Conservation (phyloP, 257 asterid genomes). For the Forsythia suspensa region DNA sequence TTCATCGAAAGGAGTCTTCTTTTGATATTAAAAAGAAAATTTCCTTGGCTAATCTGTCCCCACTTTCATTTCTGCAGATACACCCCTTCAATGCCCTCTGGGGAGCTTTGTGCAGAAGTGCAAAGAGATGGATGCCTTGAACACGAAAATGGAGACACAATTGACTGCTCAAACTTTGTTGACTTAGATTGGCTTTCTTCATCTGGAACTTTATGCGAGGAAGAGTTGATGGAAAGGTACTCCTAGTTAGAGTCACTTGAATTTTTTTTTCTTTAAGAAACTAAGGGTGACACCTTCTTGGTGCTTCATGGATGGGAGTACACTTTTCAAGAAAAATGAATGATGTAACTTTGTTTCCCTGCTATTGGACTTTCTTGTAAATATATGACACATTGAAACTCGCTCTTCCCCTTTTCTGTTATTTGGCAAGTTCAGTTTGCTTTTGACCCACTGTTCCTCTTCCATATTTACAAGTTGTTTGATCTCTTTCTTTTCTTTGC, state of each 20-base stretch:
- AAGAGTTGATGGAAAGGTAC: conserved; percentile 84
- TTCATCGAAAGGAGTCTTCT: neutral
- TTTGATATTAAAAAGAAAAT: neutral
- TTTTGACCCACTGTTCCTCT: conserved; percentile 4
- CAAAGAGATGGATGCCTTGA: conserved; percentile 57
- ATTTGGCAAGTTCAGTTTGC: neutral
- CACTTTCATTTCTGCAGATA: conserved; percentile 37
- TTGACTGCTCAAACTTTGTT: conserved; percentile 86
- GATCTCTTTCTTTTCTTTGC: neutral
- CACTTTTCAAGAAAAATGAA: neutral
- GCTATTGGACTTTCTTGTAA: neutral
- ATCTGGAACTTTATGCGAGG: conserved; percentile 88
- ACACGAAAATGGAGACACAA: conserved; percentile 62
- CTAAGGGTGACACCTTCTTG: neutral
- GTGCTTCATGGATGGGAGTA: conserved; percentile 4
- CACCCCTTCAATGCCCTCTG: conserved; percentile 52
- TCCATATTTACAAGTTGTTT: neutral
- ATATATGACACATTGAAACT: neutral
- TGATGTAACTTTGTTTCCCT: neutral
- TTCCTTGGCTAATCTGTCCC: conserved; percentile 16
- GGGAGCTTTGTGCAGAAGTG: conserved; percentile 58
- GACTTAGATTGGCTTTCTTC: conserved; percentile 97
- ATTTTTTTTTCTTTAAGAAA: neutral
- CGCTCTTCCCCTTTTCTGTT: neutral
- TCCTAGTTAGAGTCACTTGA: conserved; percentile 17